These are phyloP conservation scores for Apiotrichum porosum DNA, from an alignment of 1,284 basidiomycete species.

Conservation along the genomic window DNA sequence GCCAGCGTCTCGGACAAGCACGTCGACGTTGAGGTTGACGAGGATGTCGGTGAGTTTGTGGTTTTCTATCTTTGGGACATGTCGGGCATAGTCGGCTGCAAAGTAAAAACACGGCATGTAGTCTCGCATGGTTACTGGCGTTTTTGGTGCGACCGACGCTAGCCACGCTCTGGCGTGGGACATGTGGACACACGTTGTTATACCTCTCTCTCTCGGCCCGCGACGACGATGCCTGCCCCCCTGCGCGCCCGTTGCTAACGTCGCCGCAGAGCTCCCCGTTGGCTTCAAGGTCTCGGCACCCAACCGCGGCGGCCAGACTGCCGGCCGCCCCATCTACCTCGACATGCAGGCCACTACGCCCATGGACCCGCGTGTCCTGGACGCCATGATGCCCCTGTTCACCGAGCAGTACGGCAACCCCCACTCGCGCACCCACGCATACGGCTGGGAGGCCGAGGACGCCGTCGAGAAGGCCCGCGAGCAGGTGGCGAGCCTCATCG, in stretches of 20 bases:
- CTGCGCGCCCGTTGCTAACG: too few species aligned
- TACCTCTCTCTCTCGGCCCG: too few species aligned
- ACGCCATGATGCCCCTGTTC: conserved; percentile 92
- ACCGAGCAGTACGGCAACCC: conserved; percentile 98
- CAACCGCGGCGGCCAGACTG: conserved; percentile 57
- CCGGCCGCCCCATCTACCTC: conserved; percentile 80
- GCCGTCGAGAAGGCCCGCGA: conserved; percentile 89
- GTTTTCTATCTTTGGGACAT: too few species aligned
- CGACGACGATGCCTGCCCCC: too few species aligned
- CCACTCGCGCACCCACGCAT: conserved; percentile 95
- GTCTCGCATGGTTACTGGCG: too few species aligned
- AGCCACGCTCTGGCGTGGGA: too few species aligned
- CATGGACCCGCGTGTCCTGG: conserved; percentile 92
- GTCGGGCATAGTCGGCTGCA: too few species aligned
- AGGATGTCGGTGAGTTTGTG: conserved; percentile 23
- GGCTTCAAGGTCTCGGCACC: conserved; percentile 77
- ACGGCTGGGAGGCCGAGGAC: conserved; percentile 97
- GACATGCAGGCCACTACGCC: conserved; percentile 98
- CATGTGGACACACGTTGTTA: too few species aligned
- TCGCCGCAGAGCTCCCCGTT: conserved; percentile 67
- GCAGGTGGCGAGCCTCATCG: conserved; percentile 86
- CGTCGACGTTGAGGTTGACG: conserved; percentile 15
- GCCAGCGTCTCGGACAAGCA: conserved; percentile 28
- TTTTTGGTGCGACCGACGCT: too few species aligned
- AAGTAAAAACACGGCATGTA: too few species aligned